A percentile compares a stretch with the other conserved stretches of the same genome.
Evolutionary conservation across 805 yeast genomes (phyloP).

Genomic region (Allodekkera sacchari): DNA sequence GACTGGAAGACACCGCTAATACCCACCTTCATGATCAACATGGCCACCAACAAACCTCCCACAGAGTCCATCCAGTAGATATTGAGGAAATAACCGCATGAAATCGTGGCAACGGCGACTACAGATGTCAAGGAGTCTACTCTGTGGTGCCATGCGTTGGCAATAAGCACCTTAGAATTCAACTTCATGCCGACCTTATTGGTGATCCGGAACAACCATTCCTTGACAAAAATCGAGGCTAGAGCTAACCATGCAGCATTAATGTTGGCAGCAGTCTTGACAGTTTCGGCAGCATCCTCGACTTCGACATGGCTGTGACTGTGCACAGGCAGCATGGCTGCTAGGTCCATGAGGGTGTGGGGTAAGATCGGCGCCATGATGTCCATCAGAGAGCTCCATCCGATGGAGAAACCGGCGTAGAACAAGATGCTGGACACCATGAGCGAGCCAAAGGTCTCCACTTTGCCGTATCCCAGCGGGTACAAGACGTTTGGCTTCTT

Average conservation of each 20-base stretch:
- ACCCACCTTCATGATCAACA: slow-evolving; percentile 78
- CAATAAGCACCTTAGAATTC: slow-evolving; percentile 83
- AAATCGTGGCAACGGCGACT: slow-evolving; percentile 83
- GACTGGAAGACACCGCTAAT: slow-evolving; percentile 63
- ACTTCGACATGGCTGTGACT: slow-evolving; percentile 44
- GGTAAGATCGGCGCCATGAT: slow-evolving; percentile 65
- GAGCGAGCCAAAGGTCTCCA: slow-evolving; percentile 87
- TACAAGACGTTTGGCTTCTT: slow-evolving; percentile 49
- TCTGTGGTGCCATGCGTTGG: slow-evolving; percentile 98
- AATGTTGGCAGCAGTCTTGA: slow-evolving; percentile 43
- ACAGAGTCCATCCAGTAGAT: slow-evolving; percentile 84
- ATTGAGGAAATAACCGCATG: slow-evolving; percentile 72
- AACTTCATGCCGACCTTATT: slow-evolving; percentile 67
- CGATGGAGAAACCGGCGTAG: slow-evolving; percentile 85
- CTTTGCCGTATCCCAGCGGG: slow-evolving; percentile 88
- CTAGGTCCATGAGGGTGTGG: slow-evolving; percentile 45
- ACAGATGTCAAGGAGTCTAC: slow-evolving; percentile 88
- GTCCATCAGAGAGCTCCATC: slow-evolving; percentile 70
- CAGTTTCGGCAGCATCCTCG: slow-evolving; percentile 24
- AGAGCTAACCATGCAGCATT: slow-evolving; percentile 97
- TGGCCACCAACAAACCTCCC: slow-evolving; percentile 85
- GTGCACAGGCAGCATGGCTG: slow-evolving; percentile 42
- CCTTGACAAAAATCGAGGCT: slow-evolving; percentile 80
- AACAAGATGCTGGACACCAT: slow-evolving; percentile 78
- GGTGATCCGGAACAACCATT: slow-evolving; percentile 80